Evolutionary conservation across 2,329 filamentous ascomycete species (phyloP).

Genomic region (Dactylella cylindrospora): DNA sequence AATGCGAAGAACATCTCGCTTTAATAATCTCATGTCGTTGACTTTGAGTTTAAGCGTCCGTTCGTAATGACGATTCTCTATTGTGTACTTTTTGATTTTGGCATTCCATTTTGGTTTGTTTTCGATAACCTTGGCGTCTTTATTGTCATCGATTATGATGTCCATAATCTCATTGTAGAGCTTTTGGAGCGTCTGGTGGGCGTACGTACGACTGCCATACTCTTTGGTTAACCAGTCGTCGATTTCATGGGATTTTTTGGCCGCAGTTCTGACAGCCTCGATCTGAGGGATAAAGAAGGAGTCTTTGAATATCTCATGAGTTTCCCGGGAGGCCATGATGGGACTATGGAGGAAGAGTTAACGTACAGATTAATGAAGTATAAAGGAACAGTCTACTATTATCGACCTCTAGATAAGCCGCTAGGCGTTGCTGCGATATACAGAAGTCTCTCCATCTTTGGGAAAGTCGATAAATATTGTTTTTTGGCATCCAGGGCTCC

Average conservation of each 20-base stretch:
- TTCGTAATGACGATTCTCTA: too few species aligned
- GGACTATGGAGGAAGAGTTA: too few species aligned
- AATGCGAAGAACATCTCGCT: background rate
- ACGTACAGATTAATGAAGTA: too few species aligned
- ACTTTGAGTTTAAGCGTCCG: background rate
- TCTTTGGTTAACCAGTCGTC: background rate
- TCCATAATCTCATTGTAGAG: background rate
- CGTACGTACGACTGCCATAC: background rate
- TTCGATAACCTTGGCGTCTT: too few species aligned
- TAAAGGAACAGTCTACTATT: too few species aligned
- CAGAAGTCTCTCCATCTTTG: too few species aligned
- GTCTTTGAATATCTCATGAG: slow-evolving; percentile 17
- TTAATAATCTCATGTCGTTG: background rate
- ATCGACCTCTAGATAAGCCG: too few species aligned
- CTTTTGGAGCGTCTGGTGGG: background rate
- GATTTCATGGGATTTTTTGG: background rate
- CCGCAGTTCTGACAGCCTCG: background rate
- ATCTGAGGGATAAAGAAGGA: background rate
- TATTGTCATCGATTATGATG: background rate
- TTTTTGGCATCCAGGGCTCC: too few species aligned
- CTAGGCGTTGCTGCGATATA: too few species aligned
- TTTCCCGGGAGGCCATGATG: background rate
- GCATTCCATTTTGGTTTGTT: too few species aligned
- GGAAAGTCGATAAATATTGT: too few species aligned
- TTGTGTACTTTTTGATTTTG: too few species aligned